Percentiles rank a stretch among this genome's conserved stretches.
Evolutionary conservation across 768 basidiomycete genomes (phyloP).

Genomic region (Hortiboletus flavorubellus): DNA sequence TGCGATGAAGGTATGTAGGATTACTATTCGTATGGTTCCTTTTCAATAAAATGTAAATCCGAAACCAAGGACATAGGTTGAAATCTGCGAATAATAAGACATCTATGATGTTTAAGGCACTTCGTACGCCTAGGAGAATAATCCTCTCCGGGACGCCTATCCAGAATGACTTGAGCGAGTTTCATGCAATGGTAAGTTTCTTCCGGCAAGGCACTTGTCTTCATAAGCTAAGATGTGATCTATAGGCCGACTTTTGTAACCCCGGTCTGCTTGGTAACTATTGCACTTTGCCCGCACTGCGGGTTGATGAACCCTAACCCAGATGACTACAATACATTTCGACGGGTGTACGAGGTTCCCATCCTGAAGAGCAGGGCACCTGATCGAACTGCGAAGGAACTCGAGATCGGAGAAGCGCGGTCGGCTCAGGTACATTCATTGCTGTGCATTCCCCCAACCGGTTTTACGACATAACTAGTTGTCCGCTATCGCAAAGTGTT

Average conservation of each 20-base stretch:
- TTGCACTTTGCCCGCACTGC: not conserved
- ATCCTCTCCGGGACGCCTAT: conserved; percentile 97
- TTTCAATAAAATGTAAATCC: not conserved
- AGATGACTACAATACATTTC: conserved; percentile 79
- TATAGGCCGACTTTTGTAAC: conserved; percentile 88
- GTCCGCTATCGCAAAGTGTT: conserved; percentile 71
- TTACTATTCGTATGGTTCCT: not conserved
- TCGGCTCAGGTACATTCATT: conserved; percentile 58
- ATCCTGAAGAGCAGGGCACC: conserved; percentile 85
- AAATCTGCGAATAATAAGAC: conserved; percentile 94
- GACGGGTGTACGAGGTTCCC: conserved; percentile 79
- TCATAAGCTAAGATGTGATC: not conserved
- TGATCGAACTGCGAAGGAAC: conserved; percentile 64
- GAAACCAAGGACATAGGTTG: conserved; percentile 72
- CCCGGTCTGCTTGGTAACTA: conserved; percentile 77
- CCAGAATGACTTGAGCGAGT: conserved; percentile 94
- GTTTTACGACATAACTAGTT: conserved; percentile 44
- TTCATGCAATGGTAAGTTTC: conserved; percentile 85
- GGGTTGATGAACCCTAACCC: not conserved
- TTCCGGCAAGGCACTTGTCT: not conserved
- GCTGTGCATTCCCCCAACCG: not conserved
- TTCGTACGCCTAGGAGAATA: conserved; percentile 73
- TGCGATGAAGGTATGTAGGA: conserved; percentile 81
- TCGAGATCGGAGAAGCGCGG: conserved; percentile 74
- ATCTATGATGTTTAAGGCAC: conserved; percentile 74